phyloP scores from a whole-genome alignment of 805 yeast genomes.

The Barnettozyma siamensis region DNA sequence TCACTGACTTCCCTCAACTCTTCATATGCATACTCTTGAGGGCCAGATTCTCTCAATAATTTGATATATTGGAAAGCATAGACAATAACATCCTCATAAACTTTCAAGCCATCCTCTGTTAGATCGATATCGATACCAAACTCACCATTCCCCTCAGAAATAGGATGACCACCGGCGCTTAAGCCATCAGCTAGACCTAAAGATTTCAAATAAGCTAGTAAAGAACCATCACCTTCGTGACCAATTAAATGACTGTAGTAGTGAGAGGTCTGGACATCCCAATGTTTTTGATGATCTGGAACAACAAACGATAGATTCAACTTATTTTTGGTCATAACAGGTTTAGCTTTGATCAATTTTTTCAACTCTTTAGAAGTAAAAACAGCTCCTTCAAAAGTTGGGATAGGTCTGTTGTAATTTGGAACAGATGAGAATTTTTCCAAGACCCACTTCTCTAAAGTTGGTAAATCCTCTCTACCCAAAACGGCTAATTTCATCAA shows the following conservation, averaged over 20 bases:
- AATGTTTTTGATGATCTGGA: conserved; percentile 67
- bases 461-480: conserved; percentile 74
- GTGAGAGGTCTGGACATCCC: conserved; percentile 65
- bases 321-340: conserved; percentile 74
- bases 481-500: conserved; percentile 82
- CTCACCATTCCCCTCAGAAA: conserved; percentile 60
- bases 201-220: conserved; percentile 61
- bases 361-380: conserved; percentile 43
- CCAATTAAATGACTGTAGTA: conserved; percentile 82
- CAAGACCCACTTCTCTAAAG: conserved; percentile 64
- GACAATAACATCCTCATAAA: conserved; percentile 56
- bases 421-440: conserved; percentile 59
- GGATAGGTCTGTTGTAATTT: conserved; percentile 33
- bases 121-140: conserved; percentile 71
- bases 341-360: conserved; percentile 59
- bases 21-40: conserved; percentile 74
- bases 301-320: conserved; percentile 64
- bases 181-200: conserved; percentile 77
- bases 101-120: conserved; percentile 62
- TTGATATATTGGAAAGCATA: conserved; percentile 69
- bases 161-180: conserved; percentile 63
- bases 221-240: conserved; percentile 87
- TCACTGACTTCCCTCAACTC: conserved; percentile 67
- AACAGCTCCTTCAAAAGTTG: conserved; percentile 40
- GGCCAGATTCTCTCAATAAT: conserved; percentile 49